Evolutionary conservation across 345 rosid genomes (phyloP), one percentile per base, ranked within the genome.

Genomic region (Hibiscus trionum): DNA sequence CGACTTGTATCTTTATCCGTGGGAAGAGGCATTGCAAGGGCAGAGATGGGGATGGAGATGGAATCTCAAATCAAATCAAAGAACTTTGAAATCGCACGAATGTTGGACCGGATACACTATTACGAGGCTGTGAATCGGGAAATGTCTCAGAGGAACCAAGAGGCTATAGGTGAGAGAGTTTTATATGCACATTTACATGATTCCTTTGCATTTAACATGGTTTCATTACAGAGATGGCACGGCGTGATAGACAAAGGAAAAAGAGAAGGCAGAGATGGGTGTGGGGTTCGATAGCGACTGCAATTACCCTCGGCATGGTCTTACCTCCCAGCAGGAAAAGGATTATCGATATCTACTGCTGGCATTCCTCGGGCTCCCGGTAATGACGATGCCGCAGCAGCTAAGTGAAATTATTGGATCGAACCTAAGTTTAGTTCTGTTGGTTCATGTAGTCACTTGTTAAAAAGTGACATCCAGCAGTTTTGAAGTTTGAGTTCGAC

Each of bases 71-170:
- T 86, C 53, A 84, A 87, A 72, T 82, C 84, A 39, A 94, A 94
- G 90, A 90, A 91, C 83, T 87, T 91, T 84, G 96, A 94, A 83
- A 88, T 91, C 71, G 79, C 87, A 11, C 90, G 92, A 26, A 79
- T 94, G 76, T 73, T 66, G 61, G 95, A 94, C 63, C 89, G 97
- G 33, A 88, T 94, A 75, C 90, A 79, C 64, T 88, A 88, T 84
- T 91, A 90, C 60, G 93, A 91, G 82, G 85, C 88, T 21, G 88
- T 91, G 53, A 94, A 94, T 79, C 86, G 69, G 46, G 97, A 94
- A 79, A 88, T 94, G 97, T 87, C 86, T 71, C 96, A 87, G 62
- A 85, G 92, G 77, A 94, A 90, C 84, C 97, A 94, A 83, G 95
- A 88, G 81, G 88, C 86, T 71, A 77, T 94, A 61, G 97, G 98